Percentiles rank a stretch among this genome's conserved stretches.
Evolutionary conservation across 2,329 filamentous ascomycete genomes (phyloP).

Genomic region (Ophiostoma fasciatum): DNA sequence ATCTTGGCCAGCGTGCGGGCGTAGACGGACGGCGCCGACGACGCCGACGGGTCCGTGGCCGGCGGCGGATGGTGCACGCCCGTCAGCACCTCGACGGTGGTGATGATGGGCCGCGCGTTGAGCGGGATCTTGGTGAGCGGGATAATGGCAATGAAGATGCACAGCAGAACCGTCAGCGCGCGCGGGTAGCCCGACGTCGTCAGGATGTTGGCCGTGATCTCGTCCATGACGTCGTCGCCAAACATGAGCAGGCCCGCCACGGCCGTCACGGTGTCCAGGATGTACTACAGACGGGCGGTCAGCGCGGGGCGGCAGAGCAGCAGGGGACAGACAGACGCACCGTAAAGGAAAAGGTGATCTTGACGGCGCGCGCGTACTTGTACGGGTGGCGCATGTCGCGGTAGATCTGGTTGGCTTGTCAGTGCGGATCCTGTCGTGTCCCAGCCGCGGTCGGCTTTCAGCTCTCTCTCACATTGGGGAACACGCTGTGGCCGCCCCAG

Average conservation of each 20-base stretch:
- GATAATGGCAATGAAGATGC: slow-evolving; percentile 79
- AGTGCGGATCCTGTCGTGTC: too few species aligned
- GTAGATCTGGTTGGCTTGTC: slow-evolving; percentile 45
- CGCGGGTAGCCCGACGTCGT: slow-evolving; percentile 58
- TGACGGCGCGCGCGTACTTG: slow-evolving; percentile 45
- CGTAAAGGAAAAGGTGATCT: slow-evolving; percentile 15
- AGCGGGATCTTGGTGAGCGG: slow-evolving; percentile 91
- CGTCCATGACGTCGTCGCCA: slow-evolving; percentile 72
- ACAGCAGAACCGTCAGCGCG: slow-evolving; percentile 61
- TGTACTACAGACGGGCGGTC: slow-evolving; percentile 35
- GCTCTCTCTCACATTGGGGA: slow-evolving; percentile 71
- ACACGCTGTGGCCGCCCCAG: slow-evolving; percentile 51
- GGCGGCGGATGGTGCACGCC: slow-evolving; percentile 47
- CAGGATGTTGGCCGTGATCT: slow-evolving; percentile 84
- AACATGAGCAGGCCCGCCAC: slow-evolving; percentile 88
- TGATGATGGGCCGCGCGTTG: slow-evolving; percentile 75
- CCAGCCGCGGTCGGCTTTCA: too few species aligned
- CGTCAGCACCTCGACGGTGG: slow-evolving; percentile 66
- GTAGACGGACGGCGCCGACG: slow-evolving; percentile 41
- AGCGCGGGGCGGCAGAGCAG: not conserved
- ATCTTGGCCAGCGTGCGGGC: too few species aligned
- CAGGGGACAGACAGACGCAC: slow-evolving; percentile 15
- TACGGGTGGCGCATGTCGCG: slow-evolving; percentile 58
- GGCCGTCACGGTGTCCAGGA: slow-evolving; percentile 69
- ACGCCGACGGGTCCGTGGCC: slow-evolving; percentile 25